Conservation (phyloP, 2,329 filamentous ascomycete species). For the Nemania bipapillata region DNA sequence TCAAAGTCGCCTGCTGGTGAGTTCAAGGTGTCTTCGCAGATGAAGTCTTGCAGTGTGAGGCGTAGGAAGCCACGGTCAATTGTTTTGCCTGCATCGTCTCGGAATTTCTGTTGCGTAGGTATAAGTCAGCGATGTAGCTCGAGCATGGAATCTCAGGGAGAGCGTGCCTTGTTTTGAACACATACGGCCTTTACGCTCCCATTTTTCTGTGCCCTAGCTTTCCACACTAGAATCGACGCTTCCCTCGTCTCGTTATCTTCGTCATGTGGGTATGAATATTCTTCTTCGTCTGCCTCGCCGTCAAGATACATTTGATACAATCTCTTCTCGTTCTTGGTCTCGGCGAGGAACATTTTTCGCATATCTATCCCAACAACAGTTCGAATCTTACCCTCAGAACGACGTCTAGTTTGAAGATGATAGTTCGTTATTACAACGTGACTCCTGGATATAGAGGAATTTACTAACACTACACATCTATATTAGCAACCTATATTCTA, state of each 20-base stretch:
- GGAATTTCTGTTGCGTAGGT: slow-evolving; percentile 8
- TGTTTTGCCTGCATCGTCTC: slow-evolving; percentile 1
- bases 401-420: background rate
- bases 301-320: background rate
- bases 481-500: no score
- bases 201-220: background rate
- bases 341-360: slow-evolving; percentile 5
- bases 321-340: slow-evolving; percentile 13
- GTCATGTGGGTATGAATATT: background rate
- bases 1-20: background rate
- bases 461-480: background rate
- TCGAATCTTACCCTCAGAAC: slow-evolving; percentile 11
- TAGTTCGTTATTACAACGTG: background rate
- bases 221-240: slow-evolving; percentile 19
- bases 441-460: no score
- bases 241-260: slow-evolving; percentile 1
- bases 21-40: background rate
- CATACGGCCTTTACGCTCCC: slow-evolving; percentile 6
- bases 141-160: background rate
- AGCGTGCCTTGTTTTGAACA: slow-evolving; percentile 2
- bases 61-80: background rate
- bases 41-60: slow-evolving; percentile 15
- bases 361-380: slow-evolving; percentile 10
- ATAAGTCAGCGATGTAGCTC: background rate
- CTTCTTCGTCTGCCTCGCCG: background rate